Percentiles rank a stretch among this genome's conserved stretches.
phyloP scores from a whole-genome alignment of 164 flowering plant genomes.

The Echeveria elegans region DNA sequence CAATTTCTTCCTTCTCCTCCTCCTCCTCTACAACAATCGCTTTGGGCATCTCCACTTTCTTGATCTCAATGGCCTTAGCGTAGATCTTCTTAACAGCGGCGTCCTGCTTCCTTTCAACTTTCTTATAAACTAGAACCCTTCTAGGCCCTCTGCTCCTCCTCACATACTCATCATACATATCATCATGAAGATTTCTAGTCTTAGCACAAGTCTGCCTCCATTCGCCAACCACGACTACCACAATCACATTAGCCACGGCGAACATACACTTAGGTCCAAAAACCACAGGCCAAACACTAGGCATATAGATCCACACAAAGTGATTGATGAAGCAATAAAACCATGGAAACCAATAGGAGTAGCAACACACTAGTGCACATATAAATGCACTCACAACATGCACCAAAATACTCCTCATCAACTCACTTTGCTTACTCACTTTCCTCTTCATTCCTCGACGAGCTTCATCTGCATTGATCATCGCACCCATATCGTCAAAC shows the following conservation, averaged over 20 bases:
- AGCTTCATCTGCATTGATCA: conserved; percentile 10
- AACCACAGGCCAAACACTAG: conserved; percentile 12
- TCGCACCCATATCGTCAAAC: background rate
- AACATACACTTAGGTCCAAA: conserved; percentile 15
- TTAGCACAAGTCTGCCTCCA: conserved; percentile 11
- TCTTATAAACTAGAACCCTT: background rate
- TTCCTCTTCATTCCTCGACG: conserved; percentile 9
- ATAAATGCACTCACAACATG: conserved; percentile 11
- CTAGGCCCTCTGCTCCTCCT: conserved; percentile 7
- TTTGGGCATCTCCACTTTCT: background rate
- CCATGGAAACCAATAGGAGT: conserved; percentile 15
- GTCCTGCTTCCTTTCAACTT: conserved; percentile 1
- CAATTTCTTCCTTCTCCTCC: background rate
- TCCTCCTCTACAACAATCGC: background rate
- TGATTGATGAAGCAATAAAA: conserved; percentile 3
- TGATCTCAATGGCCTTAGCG: background rate
- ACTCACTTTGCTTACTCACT: background rate
- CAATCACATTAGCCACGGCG: conserved; percentile 14
- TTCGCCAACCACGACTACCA: conserved; percentile 17
- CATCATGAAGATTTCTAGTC: background rate
- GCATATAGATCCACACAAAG: conserved; percentile 12
- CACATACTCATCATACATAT: conserved; percentile 15
- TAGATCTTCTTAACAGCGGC: background rate
- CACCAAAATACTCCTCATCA: conserved; percentile 9
- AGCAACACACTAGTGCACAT: conserved; percentile 13